A percentile compares a stretch with the other conserved stretches of the same genome.
These are phyloP conservation scores for Zizania palustris DNA, from an alignment of 202 grass and related monocot genomes.

Conservation along the genomic window DNA sequence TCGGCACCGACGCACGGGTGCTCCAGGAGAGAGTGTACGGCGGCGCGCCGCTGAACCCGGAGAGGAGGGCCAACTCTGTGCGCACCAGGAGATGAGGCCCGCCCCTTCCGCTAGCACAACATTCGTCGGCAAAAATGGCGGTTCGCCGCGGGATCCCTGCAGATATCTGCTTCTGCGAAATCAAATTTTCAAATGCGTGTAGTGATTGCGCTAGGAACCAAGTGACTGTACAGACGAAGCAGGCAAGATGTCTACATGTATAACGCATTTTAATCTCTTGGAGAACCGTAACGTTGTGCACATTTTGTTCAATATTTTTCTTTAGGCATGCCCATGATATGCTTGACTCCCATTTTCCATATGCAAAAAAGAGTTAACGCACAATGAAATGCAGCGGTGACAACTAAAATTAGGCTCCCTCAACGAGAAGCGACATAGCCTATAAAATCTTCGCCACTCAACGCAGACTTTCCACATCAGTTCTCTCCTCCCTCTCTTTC, in stretches of 20 bases:
- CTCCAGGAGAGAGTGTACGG: conserved; percentile 58
- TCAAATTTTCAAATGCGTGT: not conserved
- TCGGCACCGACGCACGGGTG: conserved; percentile 53
- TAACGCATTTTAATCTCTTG: no score
- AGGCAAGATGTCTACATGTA: no score
- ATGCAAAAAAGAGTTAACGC: conserved; percentile 28
- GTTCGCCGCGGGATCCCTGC: not conserved
- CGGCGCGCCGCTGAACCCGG: conserved; percentile 36
- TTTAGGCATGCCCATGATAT: no score
- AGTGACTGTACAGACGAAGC: not conserved
- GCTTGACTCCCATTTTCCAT: conserved; percentile 18
- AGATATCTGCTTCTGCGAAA: conserved; percentile 21
- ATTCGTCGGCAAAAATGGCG: conserved; percentile 13
- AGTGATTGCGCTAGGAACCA: not conserved
- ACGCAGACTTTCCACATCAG: conserved; percentile 25
- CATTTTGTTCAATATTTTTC: no score
- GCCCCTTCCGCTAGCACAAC: no score
- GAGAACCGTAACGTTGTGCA: no score
- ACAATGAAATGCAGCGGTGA: conserved; percentile 39
- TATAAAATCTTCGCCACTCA: conserved; percentile 36
- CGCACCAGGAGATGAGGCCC: conserved; percentile 43
- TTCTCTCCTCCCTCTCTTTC: conserved; percentile 14
- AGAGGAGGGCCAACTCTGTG: conserved; percentile 43
- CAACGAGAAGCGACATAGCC: conserved; percentile 2
- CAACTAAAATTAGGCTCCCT: conserved; percentile 41